Base-by-base conservation (phyloP, 2,329 filamentous ascomycete genomes). In the Rhynchosporium secalis region DNA sequence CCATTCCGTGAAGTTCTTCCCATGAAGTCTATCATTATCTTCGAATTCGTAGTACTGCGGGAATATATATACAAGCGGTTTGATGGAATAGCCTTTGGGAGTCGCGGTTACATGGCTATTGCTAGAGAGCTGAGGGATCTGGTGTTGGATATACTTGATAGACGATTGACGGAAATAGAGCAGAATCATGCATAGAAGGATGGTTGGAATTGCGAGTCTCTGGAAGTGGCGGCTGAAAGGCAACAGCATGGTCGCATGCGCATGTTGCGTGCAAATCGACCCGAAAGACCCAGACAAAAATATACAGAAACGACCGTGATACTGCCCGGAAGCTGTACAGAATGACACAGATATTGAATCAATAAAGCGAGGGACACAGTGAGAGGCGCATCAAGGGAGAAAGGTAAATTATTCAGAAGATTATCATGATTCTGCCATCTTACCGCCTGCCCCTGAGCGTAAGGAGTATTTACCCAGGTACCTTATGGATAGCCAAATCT, bases 1-100 rank as follows among this genome's bases (percentile, higher is more conserved):
- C 62, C 62, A 63, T 45, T 63, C 62, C 3, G 62, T 63, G 31
- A 63, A 63, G 47, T 63, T 63, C 49, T 63, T 58, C 3, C 62
- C 62, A 15, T 58, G 55, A 7, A 63, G 26, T 26, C 38, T 54
- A 40, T 61, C 55, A 20, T 63, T 63, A 15, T 63, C 62, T 38
- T 58, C 47, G 47, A 63, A 63, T 45, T 48, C 29, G 15, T 63
- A 63, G 26, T 61, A 63, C 28, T 63, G 62, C 20, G 62, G 62
- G 38, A 63, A 63, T 20, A 63, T 43, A 29, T 63, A 63, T 15
- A 56, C 62, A 15, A 63, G 38, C 7, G 62, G 62, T 45, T 63
- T 63, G 36, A 63, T 49, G 1, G 58, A 63, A 47, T 61, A 61
- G 36, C 26, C 38, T 10, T 13, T 7, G n/a, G 38, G 8, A 52